Percentiles rank a stretch among this genome's conserved stretches.
Conservation (phyloP, 2,329 filamentous ascomycete genomes). For the Lasiodiplodia theobromae region DNA sequence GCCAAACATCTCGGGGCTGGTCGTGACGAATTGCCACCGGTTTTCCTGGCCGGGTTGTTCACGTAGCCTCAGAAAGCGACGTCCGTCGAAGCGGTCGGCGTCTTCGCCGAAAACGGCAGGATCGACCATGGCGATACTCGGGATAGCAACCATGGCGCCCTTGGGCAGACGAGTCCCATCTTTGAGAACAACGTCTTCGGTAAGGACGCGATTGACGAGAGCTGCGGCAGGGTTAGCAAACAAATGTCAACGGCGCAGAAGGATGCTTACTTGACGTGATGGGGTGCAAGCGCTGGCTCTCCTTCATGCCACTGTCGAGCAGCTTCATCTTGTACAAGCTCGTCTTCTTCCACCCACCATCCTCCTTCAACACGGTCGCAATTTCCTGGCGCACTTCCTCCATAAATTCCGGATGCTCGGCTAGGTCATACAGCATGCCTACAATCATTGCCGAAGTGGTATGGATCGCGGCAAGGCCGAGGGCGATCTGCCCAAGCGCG, state of each 20-base stretch:
- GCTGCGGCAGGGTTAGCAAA: neutral
- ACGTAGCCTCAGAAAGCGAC: slow-evolving; percentile 28
- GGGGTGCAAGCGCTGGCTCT: slow-evolving; percentile 32
- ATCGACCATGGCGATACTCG: slow-evolving; percentile 18
- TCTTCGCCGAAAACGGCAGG: slow-evolving; percentile 27
- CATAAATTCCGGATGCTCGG: slow-evolving; percentile 31
- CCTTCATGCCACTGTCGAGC: slow-evolving; percentile 35
- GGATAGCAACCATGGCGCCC: slow-evolving; percentile 30
- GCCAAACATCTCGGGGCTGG: slow-evolving; percentile 34
- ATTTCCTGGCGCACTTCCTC: slow-evolving; percentile 32
- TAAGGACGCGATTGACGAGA: slow-evolving; percentile 27
- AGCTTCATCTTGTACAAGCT: slow-evolving; percentile 31
- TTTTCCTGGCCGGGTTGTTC: slow-evolving; percentile 9
- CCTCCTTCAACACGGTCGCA: slow-evolving; percentile 22
- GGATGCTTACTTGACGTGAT: slow-evolving; percentile 8
- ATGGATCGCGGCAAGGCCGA: slow-evolving; percentile 35
- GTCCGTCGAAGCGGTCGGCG: slow-evolving; percentile 31
- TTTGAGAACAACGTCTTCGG: slow-evolving; percentile 31
- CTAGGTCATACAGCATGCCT: slow-evolving; percentile 33
- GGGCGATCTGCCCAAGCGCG: slow-evolving; percentile 13
- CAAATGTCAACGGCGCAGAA: neutral
- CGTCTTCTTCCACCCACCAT: slow-evolving; percentile 29
- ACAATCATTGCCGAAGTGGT: slow-evolving; percentile 33
- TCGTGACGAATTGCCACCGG: slow-evolving; percentile 40
- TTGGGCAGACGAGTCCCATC: slow-evolving; percentile 32